These are phyloP conservation scores for Colletotrichum sp. DNA, from an alignment of 2,329 filamentous ascomycete species.

Conservation along the genomic window DNA sequence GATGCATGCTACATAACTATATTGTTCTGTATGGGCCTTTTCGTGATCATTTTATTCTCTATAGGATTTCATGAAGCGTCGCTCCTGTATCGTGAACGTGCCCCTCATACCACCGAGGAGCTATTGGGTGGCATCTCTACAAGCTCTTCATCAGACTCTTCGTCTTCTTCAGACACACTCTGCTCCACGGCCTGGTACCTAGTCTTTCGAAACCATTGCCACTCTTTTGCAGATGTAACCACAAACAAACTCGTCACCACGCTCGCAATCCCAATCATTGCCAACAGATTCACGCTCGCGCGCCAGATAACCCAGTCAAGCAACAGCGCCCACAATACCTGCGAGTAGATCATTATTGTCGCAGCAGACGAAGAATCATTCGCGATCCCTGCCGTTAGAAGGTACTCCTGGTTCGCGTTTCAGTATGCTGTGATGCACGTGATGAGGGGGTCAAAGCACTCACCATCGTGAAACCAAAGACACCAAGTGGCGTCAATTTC, in stretches of 20 bases:
- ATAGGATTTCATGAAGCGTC: background rate
- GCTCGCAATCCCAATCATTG: background rate
- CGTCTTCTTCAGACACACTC: background rate
- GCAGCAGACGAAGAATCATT: background rate
- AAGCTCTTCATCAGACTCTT: background rate
- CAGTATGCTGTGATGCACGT: background rate
- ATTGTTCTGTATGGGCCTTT: background rate
- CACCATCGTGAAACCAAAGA: conserved; percentile 12
- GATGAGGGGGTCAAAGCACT: background rate
- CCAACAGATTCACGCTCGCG: background rate
- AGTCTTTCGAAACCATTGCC: background rate
- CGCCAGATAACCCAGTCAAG: conserved; percentile 1
- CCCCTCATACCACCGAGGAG: background rate
- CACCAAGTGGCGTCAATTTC: conserved; percentile 1
- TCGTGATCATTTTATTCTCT: background rate
- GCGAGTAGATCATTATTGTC: conserved; percentile 7
- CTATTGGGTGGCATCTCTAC: background rate
- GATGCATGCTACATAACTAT: background rate
- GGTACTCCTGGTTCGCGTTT: background rate
- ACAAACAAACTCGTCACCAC: background rate
- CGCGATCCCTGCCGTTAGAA: conserved; percentile 5
- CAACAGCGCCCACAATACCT: conserved; percentile 4
- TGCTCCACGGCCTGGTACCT: background rate
- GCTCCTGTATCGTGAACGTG: background rate
- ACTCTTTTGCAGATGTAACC: conserved; percentile 8